phyloP scores from a whole-genome alignment of 1,284 basidiomycete genomes.

The Malassezia psittaci region DNA sequence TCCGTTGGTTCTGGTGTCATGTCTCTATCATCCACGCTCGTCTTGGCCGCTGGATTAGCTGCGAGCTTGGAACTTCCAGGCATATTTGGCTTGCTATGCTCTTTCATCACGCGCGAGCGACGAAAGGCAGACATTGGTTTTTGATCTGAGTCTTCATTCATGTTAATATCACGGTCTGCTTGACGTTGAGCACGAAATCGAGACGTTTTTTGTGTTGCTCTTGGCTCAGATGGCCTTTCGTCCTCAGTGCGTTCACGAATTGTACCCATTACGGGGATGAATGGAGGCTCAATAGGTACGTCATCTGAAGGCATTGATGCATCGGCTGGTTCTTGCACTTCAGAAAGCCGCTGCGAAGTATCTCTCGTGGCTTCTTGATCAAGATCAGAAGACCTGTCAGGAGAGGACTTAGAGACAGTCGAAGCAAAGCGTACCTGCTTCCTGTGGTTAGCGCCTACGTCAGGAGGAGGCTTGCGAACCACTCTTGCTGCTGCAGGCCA shows the following conservation, averaged over 20 bases:
- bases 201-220: neutral
- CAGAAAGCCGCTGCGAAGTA: neutral
- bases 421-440: neutral
- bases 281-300: neutral
- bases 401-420: neutral
- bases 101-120: conserved; percentile 23
- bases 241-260: conserved; percentile 4
- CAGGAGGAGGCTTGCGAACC: conserved; percentile 17
- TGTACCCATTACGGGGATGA: conserved; percentile 7
- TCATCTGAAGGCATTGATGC: neutral
- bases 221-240: neutral
- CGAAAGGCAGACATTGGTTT: conserved; percentile 40
- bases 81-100: neutral
- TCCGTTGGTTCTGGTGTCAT: neutral
- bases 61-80: neutral
- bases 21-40: too few species aligned
- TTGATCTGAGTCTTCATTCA: conserved; percentile 22
- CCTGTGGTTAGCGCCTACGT: neutral
- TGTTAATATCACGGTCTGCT: conserved; percentile 1
- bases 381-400: too few species aligned
- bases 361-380: neutral
- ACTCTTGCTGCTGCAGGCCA: conserved; percentile 37
- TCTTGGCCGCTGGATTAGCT: neutral
- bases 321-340: neutral
- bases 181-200: conserved; percentile 2